Evolutionary conservation across 2,329 filamentous ascomycete species (phyloP).

Genomic region (Elsinoe arachidis): DNA sequence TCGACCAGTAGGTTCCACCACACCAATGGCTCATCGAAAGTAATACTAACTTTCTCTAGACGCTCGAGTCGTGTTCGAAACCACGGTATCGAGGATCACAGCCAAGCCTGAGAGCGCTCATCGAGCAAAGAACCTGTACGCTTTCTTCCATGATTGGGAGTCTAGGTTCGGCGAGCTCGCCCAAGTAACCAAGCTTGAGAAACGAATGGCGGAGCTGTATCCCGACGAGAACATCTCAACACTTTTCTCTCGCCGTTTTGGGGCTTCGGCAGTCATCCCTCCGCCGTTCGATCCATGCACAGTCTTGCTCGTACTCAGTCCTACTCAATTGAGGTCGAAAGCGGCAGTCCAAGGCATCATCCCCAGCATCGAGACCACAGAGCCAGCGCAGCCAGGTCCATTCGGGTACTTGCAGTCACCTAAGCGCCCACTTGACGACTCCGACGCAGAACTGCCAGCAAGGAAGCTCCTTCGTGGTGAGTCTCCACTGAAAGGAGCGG

Average conservation of each 20-base stretch:
- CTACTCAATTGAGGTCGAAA: slow-evolving; percentile 60
- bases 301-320: slow-evolving; percentile 76
- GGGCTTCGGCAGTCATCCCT: slow-evolving; percentile 37
- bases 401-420: slow-evolving; percentile 31
- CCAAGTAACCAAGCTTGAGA: slow-evolving; percentile 84
- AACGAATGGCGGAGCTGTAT: slow-evolving; percentile 87
- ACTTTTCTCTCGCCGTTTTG: slow-evolving; percentile 69
- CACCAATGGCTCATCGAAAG: slow-evolving; percentile 14
- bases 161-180: slow-evolving; percentile 86
- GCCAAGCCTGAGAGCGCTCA: slow-evolving; percentile 63
- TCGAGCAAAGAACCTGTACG: slow-evolving; percentile 77
- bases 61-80: slow-evolving; percentile 92
- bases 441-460: slow-evolving; percentile 62
- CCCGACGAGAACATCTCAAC: slow-evolving; percentile 72
- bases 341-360: slow-evolving; percentile 9
- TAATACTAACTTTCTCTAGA: slow-evolving; percentile 46
- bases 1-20: slow-evolving; percentile 65
- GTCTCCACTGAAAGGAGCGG: slow-evolving; percentile 85
- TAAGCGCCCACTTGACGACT: slow-evolving; percentile 49
- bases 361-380: slow-evolving; percentile 13
- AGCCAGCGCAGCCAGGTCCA: slow-evolving; percentile 17
- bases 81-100: slow-evolving; percentile 73
- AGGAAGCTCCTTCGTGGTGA: slow-evolving; percentile 84
- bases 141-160: slow-evolving; percentile 92
- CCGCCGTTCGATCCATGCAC: slow-evolving; percentile 69